A percentile compares a stretch with the other conserved stretches of the same genome.
Evolutionary conservation across 768 basidiomycete species (phyloP).

Genomic region (Artomyces pyxidatus): DNA sequence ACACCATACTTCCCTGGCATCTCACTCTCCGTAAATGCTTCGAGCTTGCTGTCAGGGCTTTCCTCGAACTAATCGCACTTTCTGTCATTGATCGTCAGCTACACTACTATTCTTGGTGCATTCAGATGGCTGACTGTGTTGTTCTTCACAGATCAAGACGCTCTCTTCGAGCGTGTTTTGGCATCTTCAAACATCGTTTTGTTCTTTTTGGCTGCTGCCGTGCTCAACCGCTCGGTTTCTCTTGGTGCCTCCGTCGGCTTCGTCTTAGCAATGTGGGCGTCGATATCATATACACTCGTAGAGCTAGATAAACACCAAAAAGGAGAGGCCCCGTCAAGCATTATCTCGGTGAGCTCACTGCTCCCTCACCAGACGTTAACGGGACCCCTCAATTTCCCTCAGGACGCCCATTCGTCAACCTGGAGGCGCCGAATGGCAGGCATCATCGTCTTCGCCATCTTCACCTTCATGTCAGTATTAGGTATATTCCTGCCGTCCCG

Average conservation of each 20-base stretch:
- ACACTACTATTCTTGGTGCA: neutral
- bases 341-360: too few species aligned
- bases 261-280: constrained; percentile 17
- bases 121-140: neutral
- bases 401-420: constrained; percentile 5
- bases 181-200: constrained; percentile 18
- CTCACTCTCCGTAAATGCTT: constrained; percentile 20
- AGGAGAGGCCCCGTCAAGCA: too few species aligned
- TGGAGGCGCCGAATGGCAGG: neutral
- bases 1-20: constrained; percentile 8
- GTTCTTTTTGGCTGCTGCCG: constrained; percentile 13
- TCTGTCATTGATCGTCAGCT: constrained; percentile 8
- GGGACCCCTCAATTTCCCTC: constrained; percentile 12
- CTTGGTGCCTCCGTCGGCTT: constrained; percentile 16
- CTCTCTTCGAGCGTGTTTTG: constrained; percentile 20
- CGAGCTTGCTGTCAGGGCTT: neutral
- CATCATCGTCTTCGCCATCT: neutral
- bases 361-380: too few species aligned
- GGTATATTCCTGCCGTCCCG: neutral
- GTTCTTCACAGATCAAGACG: constrained; percentile 23
- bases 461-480: neutral
- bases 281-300: constrained; percentile 13
- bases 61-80: constrained; percentile 8
- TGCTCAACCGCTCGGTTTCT: constrained; percentile 6
- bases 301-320: too few species aligned